Conservation (phyloP, 2,329 filamentous ascomycete species). For the Coniosporium tulheliwenetii region DNA sequence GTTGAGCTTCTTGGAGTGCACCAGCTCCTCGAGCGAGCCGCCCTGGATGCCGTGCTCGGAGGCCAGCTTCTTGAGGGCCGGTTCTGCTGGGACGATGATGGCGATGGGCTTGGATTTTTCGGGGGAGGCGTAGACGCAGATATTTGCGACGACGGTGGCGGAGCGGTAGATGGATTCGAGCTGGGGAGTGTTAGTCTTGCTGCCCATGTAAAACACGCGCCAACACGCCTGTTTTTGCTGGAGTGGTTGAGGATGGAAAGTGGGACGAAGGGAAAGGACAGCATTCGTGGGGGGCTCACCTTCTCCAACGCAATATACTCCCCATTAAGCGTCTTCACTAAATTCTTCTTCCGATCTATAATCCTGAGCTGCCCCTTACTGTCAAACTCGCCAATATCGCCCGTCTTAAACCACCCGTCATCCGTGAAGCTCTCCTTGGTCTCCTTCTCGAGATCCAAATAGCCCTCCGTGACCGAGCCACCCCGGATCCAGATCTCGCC, state of each 20-base stretch:
- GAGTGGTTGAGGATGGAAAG: no score
- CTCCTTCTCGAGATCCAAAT: constrained; percentile 68
- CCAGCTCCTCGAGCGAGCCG: constrained; percentile 49
- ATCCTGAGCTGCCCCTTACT: constrained; percentile 64
- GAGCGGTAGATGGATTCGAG: constrained; percentile 84
- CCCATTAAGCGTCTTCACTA: constrained; percentile 87
- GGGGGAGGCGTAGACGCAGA: constrained; percentile 71
- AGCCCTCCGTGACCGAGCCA: constrained; percentile 39
- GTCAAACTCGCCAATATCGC: constrained; percentile 87
- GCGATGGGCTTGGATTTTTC: constrained; percentile 67
- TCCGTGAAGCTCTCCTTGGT: constrained; percentile 59
- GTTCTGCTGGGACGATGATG: constrained; percentile 52
- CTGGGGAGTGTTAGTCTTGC: constrained; percentile 19
- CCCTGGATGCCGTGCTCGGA: constrained; percentile 45
- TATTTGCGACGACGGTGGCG: constrained; percentile 61
- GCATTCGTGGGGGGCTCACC: constrained; percentile 7
- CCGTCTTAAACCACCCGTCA: constrained; percentile 95
- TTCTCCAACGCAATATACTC: constrained; percentile 96
- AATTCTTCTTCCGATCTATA: constrained; percentile 95
- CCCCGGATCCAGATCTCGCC: constrained; percentile 89
- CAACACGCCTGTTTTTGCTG: no score
- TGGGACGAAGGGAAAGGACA: no score
- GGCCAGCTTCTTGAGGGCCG: constrained; percentile 39
- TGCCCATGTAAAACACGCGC: no score
- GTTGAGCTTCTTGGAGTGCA: constrained; percentile 50